Evolutionary conservation across 176 grass and related monocot genomes (phyloP).

Genomic region (Hsuehochloa calcarea): DNA sequence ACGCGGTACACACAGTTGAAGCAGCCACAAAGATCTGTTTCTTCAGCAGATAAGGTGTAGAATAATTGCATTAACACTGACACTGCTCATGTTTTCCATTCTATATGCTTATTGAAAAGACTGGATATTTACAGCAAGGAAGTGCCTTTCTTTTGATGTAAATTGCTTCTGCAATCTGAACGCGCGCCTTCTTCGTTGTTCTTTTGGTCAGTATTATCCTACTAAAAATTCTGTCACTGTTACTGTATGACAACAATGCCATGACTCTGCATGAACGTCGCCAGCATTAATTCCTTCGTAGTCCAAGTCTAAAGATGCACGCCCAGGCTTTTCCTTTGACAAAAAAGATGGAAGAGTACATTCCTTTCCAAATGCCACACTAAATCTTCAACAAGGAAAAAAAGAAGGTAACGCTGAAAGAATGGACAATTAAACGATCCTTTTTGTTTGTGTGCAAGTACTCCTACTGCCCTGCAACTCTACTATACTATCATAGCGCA

Average conservation of each 20-base stretch:
- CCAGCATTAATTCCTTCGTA: neutral
- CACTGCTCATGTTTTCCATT: no score
- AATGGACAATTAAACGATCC: neutral
- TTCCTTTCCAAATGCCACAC: neutral
- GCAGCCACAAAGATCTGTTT: neutral
- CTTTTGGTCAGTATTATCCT: neutral
- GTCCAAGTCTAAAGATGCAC: constrained; percentile 9
- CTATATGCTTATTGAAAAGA: no score
- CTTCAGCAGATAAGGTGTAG: no score
- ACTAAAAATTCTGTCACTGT: neutral
- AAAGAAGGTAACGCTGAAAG: neutral
- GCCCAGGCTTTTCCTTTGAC: neutral
- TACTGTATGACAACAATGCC: neutral
- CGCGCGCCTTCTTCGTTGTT: neutral
- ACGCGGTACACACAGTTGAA: neutral
- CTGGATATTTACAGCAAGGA: neutral
- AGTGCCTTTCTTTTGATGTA: neutral
- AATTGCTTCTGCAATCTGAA: neutral
- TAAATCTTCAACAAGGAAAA: neutral
- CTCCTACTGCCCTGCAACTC: no score
- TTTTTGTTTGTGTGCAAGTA: neutral
- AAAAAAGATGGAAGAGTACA: neutral
- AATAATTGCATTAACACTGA: no score
- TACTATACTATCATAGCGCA: no score
- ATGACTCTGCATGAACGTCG: neutral